Evolutionary conservation across 1,284 basidiomycete genomes (phyloP).

Genomic region (Puccinia hordei): DNA sequence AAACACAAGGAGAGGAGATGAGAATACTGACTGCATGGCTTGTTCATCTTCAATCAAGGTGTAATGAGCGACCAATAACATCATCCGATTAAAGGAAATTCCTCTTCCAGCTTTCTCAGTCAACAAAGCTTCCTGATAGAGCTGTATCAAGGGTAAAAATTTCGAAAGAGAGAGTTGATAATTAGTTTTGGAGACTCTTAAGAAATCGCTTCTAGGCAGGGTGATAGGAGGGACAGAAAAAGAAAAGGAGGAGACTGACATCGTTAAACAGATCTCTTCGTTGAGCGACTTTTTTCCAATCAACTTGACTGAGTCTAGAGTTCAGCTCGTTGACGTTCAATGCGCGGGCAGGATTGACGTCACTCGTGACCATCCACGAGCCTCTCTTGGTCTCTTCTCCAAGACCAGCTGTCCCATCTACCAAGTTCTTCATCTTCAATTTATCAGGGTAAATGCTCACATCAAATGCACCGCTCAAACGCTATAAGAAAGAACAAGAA

Average conservation of each 20-base stretch:
- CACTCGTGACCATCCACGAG: neutral
- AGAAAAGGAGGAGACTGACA: neutral
- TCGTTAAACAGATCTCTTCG: slow-evolving; percentile 18
- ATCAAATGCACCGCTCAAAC: slow-evolving; percentile 39
- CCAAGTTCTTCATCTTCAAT: slow-evolving; percentile 67
- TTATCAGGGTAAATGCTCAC: slow-evolving; percentile 69
- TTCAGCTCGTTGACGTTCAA: slow-evolving; percentile 19
- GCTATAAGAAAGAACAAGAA: slow-evolving; percentile 18
- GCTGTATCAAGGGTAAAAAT: too few relatives aligned
- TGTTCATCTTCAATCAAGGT: slow-evolving; percentile 79
- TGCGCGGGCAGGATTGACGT: neutral
- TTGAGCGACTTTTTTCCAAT: slow-evolving; percentile 23
- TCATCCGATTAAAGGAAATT: slow-evolving; percentile 89
- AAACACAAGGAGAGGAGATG: neutral
- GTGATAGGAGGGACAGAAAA: neutral
- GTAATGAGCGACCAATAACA: slow-evolving; percentile 83
- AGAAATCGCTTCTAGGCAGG: neutral
- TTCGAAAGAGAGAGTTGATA: neutral
- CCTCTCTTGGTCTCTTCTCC: neutral
- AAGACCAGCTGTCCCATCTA: neutral
- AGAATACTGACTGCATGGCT: slow-evolving; percentile 49
- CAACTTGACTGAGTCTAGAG: neutral
- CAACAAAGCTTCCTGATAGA: slow-evolving; percentile 83
- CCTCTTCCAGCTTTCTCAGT: slow-evolving; percentile 68
- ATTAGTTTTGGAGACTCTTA: neutral